Conservation (phyloP, 352 stramenopile species). For the Phytophthora citrophthora region DNA sequence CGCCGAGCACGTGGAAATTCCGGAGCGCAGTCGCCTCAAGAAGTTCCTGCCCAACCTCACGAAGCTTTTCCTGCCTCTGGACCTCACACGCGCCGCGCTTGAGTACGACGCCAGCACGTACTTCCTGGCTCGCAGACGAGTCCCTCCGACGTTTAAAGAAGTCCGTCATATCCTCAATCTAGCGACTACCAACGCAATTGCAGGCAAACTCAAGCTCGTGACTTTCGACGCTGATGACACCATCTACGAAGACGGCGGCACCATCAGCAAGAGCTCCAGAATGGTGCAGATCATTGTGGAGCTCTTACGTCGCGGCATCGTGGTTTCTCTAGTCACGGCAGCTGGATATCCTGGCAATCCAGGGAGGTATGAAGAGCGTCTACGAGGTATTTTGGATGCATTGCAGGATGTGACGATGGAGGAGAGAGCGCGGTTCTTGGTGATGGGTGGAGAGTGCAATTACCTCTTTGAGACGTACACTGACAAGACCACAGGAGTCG, state of each 20-base stretch:
- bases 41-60: conserved; percentile 73
- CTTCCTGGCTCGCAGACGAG: conserved; percentile 78
- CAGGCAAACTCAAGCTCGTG: conserved; percentile 77
- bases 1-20: conserved; percentile 61
- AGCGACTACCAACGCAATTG: conserved; percentile 76
- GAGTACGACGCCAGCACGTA: conserved; percentile 79
- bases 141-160: conserved; percentile 87
- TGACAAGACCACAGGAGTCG: conserved; percentile 40
- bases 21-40: conserved; percentile 49
- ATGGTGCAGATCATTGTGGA: conserved; percentile 82
- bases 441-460: conserved; percentile 98
- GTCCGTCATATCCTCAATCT: conserved; percentile 88
- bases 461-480: conserved; percentile 90
- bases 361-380: conserved; percentile 70
- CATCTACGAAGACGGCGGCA: conserved; percentile 87
- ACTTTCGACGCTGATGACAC: conserved; percentile 90
- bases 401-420: conserved; percentile 56
- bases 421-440: conserved; percentile 76
- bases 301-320: conserved; percentile 68
- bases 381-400: conserved; percentile 80
- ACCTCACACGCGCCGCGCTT: conserved; percentile 65
- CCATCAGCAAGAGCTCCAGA: conserved; percentile 62
- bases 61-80: conserved; percentile 74
- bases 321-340: conserved; percentile 86
- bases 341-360: conserved; percentile 80